Evolutionary conservation across 371 early-diverging fungal species (phyloP).

Genomic region (Saksenaea oblongispora): DNA sequence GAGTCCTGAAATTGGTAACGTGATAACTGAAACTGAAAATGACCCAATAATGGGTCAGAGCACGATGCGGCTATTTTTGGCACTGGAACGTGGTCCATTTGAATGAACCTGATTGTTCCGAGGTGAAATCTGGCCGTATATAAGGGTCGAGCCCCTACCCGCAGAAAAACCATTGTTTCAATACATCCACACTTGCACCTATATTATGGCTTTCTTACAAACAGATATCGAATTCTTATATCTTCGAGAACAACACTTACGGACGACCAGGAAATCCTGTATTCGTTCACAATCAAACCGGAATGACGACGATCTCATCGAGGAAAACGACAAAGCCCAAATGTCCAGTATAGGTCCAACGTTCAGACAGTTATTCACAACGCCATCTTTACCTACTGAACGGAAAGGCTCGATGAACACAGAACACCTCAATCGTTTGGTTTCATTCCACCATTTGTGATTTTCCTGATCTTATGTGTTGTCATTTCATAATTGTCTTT

Average conservation of each 20-base stretch:
- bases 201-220: constrained; percentile 19
- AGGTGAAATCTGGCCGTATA: neutral
- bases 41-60: neutral
- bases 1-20: too few species aligned
- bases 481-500: neutral
- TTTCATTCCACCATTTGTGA: constrained; percentile 7
- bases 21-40: too few species aligned
- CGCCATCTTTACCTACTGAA: neutral
- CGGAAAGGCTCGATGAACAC: neutral
- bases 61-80: neutral
- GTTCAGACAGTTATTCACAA: neutral
- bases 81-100: neutral
- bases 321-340: neutral
- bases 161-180: too few species aligned
- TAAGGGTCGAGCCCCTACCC: neutral
- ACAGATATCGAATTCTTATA: constrained; percentile 20
- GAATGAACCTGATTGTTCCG: neutral
- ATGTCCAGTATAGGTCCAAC: neutral
- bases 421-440: constrained; percentile 6
- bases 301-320: neutral
- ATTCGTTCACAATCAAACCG: neutral
- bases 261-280: constrained; percentile 4
- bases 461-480: neutral
- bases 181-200: too few species aligned
- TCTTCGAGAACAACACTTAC: constrained; percentile 17